Base-by-base conservation (phyloP, 768 basidiomycete genomes). In the Ramaria sp. region DNA sequence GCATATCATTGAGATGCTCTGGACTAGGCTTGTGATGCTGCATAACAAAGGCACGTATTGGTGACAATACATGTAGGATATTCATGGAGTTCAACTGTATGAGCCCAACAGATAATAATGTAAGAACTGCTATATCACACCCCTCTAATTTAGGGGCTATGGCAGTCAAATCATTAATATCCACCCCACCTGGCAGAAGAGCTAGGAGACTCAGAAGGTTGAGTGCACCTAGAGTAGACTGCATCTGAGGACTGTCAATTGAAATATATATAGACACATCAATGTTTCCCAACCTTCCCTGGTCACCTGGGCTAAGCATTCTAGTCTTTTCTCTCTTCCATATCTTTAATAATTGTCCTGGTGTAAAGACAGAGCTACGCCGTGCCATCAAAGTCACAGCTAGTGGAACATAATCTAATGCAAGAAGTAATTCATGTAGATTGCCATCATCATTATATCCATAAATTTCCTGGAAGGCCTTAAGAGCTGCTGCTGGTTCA, bases 351-450 rank as follows among this genome's bases (percentile, higher is more conserved):
- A 34, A 11, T 11, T 34, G 6, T 34, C 33, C 33, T 34, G 33
- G 33, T 34, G 5, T 5, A 11, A 5, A 11, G 33, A 34, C 11
- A 34, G 33, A 34, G 24, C 17, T 13, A 19, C 31, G 57, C 24
- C 53, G 58, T 39, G 58, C 58, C 19, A 59, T 27, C n/a, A 59
- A 27, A 4, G 11, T 39, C 17, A 59, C 22, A 41, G 58, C 58
- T 13, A 59, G 41, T 13, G 58, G 58, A n/a, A 59, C 31, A 46
- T 24, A 56, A 43, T 54, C 58, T 7, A 59, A 17, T 22, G 30
- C 34, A 7, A 43, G 43, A 22, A 59, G 50, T 24, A 59, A 37
- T 27, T 41, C 19, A 42, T 56, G 38, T n/a, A 59, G 15, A 5
- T 53, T 17, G n/a, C 41, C 54, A n/a, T 30, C n/a, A 42, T 55